Percentiles rank a stretch among this genome's conserved stretches.
phyloP scores from a whole-genome alignment of 2,329 filamentous ascomycete species.

The Aspergillus sp. region DNA sequence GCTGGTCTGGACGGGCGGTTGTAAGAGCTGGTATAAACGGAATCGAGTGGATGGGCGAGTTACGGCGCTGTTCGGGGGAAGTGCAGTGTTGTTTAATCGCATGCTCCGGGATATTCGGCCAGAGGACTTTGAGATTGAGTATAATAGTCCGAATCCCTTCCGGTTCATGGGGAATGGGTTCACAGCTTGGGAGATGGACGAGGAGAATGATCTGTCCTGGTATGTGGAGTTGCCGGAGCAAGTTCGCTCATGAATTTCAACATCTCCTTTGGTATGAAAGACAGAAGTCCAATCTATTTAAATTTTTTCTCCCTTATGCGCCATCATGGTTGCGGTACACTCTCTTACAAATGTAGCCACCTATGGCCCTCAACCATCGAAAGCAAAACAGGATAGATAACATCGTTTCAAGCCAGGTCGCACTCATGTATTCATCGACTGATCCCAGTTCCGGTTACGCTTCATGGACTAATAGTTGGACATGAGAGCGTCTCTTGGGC shows the following conservation, averaged over 20 bases:
- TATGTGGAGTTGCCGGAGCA: slow-evolving; percentile 19
- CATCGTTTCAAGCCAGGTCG: too few relatives aligned
- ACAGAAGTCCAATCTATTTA: too few relatives aligned
- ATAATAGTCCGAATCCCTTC: slow-evolving; percentile 46
- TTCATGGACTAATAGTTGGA: too few relatives aligned
- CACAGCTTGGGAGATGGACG: slow-evolving; percentile 31
- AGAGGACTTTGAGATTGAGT: slow-evolving; percentile 52
- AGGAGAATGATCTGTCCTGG: slow-evolving; percentile 27
- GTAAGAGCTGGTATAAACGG: slow-evolving; percentile 57
- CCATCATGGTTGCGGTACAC: too few relatives aligned
- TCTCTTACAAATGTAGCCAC: too few relatives aligned
- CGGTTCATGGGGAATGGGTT: slow-evolving; percentile 52
- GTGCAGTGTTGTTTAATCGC: slow-evolving; percentile 38
- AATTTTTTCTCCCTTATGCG: too few relatives aligned
- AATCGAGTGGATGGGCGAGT: slow-evolving; percentile 45
- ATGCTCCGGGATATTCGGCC: slow-evolving; percentile 41
- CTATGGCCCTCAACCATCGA: too few relatives aligned
- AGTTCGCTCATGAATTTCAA: background rate
- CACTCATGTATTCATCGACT: too few relatives aligned
- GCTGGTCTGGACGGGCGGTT: slow-evolving; percentile 31
- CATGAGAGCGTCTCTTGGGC: too few relatives aligned
- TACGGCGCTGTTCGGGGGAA: slow-evolving; percentile 48
- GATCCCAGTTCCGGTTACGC: too few relatives aligned
- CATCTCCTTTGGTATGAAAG: too few relatives aligned
- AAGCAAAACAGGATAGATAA: too few relatives aligned